phyloP scores from a whole-genome alignment of 176 grass and related monocot species.

The Olyra latifolia region DNA sequence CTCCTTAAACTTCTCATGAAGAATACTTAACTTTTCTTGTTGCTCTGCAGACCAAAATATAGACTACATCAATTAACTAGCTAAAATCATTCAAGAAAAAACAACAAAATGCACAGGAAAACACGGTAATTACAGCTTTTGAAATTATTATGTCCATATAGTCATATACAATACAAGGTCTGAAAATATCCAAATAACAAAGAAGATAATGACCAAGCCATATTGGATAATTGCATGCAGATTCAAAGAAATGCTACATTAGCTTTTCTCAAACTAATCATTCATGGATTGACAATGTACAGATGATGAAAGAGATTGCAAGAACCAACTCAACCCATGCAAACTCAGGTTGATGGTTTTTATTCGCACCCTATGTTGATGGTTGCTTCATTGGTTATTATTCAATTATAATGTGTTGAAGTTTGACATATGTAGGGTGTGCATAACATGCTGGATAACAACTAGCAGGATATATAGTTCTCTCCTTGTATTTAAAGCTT shows the following conservation, averaged over 20 bases:
- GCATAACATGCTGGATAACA: background rate
- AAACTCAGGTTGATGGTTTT: background rate
- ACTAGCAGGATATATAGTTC: background rate
- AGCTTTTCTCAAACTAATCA: constrained; percentile 11
- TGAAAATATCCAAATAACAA: constrained; percentile 11
- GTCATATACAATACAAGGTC: background rate
- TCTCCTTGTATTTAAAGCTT: background rate
- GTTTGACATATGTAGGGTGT: background rate
- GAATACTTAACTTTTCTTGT: constrained; percentile 65
- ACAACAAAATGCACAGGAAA: background rate
- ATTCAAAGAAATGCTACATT: background rate
- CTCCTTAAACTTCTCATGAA: constrained; percentile 86
- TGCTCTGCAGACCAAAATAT: constrained; percentile 55
- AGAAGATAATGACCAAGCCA: constrained; percentile 2
- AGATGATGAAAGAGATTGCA: constrained; percentile 19
- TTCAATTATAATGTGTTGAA: background rate
- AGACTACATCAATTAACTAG: constrained; percentile 14
- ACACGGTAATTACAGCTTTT: constrained; percentile 6
- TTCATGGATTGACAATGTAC: constrained; percentile 4
- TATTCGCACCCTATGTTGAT: constrained; percentile 11
- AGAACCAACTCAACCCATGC: background rate
- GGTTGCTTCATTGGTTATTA: background rate
- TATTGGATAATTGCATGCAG: background rate
- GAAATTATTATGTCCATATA: background rate
- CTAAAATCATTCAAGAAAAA: constrained; percentile 31